Percentiles rank a stretch among this genome's conserved stretches.
phyloP scores from a whole-genome alignment of 208 protist species.

The Leishmania lainsoni region DNA sequence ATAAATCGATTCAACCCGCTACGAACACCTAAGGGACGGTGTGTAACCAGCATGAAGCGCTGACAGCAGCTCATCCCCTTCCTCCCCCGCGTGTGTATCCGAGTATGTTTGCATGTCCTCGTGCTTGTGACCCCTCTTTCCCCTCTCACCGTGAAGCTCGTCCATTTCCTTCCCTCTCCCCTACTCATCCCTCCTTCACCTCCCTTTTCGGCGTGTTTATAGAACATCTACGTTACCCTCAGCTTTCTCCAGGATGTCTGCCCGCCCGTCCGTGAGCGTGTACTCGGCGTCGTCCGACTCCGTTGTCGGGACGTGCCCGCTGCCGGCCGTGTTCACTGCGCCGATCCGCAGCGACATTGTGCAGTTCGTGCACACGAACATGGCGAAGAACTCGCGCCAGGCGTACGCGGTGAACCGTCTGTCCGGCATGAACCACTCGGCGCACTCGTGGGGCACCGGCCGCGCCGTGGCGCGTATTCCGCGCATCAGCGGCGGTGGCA shows the following conservation, averaged over 20 bases:
- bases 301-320: too few species aligned
- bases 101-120: not conserved
- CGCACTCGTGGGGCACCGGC: too few species aligned
- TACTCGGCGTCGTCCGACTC: too few species aligned
- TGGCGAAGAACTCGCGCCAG: too few species aligned
- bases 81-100: not conserved
- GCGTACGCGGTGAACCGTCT: too few species aligned
- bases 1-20: not conserved
- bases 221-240: slow-evolving; percentile 1
- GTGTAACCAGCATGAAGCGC: not conserved
- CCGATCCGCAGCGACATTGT: too few species aligned
- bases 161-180: not conserved
- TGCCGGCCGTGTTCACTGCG: too few species aligned
- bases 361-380: too few species aligned
- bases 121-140: not conserved
- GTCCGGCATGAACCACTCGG: too few species aligned
- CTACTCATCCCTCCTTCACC: not conserved
- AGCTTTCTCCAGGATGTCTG: slow-evolving; percentile 54
- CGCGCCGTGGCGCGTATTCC: too few species aligned
- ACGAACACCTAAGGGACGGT: not conserved
- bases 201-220: not conserved
- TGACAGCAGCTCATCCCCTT: not conserved
- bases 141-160: not conserved
- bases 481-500: too few species aligned
- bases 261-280: too few species aligned